Percentiles rank a stretch among this genome's conserved stretches.
Conservation (phyloP, 1,139 yeast genomes). For the Candida buenavistaensis region DNA sequence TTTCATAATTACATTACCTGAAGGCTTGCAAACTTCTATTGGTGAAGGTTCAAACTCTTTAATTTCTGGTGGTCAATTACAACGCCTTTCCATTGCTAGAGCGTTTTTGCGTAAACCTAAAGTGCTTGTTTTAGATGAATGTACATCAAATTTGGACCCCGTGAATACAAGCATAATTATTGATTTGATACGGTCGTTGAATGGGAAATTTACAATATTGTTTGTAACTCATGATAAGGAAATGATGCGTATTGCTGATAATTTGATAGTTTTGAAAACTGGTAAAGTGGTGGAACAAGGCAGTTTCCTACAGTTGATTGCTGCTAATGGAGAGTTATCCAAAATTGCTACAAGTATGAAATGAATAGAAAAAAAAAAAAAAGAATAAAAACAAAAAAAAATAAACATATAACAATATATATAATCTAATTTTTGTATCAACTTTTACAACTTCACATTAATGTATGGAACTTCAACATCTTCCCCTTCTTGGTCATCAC, state of each 20-base stretch:
- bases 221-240: slow-evolving; percentile 62
- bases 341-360: slow-evolving; percentile 11
- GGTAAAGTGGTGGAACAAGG: slow-evolving; percentile 45
- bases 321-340: slow-evolving; percentile 18
- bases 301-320: slow-evolving; percentile 14
- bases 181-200: slow-evolving; percentile 39
- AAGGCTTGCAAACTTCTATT: slow-evolving; percentile 56
- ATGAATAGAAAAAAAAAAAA: background rate
- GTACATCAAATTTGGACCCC: slow-evolving; percentile 76
- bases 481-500: slow-evolving; percentile 89
- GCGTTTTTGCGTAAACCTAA: slow-evolving; percentile 65
- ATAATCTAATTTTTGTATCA: background rate
- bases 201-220: slow-evolving; percentile 37
- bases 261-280: slow-evolving; percentile 39
- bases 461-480: slow-evolving; percentile 95
- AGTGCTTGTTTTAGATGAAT: slow-evolving; percentile 71
- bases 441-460: slow-evolving; percentile 43
- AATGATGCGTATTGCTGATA: slow-evolving; percentile 52
- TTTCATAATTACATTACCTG: slow-evolving; percentile 53
- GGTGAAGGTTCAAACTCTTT: slow-evolving; percentile 50
- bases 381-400: background rate
- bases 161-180: slow-evolving; percentile 45
- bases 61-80: slow-evolving; percentile 81
- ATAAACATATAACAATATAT: background rate
- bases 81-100: slow-evolving; percentile 73